Percentiles rank a stretch among this genome's conserved stretches.
Conservation (phyloP, 208 protist species). For the Acanthamoeba triangularis region DNA sequence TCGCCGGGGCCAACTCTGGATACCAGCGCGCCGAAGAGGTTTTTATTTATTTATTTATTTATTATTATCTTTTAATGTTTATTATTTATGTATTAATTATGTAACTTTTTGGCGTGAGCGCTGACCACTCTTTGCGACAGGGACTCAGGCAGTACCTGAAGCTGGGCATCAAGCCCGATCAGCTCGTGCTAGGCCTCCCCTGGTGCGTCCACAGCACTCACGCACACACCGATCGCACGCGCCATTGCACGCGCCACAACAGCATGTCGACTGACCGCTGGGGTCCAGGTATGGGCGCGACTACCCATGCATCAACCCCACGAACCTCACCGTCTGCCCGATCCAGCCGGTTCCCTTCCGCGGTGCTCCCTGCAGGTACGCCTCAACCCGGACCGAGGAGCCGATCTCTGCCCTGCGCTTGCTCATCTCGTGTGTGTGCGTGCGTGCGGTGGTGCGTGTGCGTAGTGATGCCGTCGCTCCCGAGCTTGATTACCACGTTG, state of each 20-base stretch:
- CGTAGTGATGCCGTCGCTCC: constrained; percentile 44
- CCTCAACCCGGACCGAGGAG: not conserved
- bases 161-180: constrained; percentile 41
- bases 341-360: constrained; percentile 71
- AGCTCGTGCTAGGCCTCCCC: constrained; percentile 61
- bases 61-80: not conserved
- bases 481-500: constrained; percentile 47
- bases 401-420: not conserved
- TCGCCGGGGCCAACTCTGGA: constrained; percentile 70
- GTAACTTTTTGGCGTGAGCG: not conserved
- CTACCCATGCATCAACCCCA: constrained; percentile 54
- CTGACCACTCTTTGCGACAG: not conserved
- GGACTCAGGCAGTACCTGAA: constrained; percentile 27
- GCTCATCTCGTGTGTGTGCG: not conserved
- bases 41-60: not conserved
- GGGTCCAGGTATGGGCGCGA: constrained; percentile 62
- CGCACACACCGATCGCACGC: not conserved
- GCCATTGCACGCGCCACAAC: no score
- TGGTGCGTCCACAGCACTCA: not conserved
- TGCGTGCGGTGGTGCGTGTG: not conserved
- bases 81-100: not conserved
- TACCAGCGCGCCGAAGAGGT: constrained; percentile 26
- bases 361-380: constrained; percentile 69
- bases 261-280: not conserved
- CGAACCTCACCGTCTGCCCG: constrained; percentile 69